Evolutionary conservation across 1,284 basidiomycete genomes (phyloP).

Genomic region (Ustilago crameri): DNA sequence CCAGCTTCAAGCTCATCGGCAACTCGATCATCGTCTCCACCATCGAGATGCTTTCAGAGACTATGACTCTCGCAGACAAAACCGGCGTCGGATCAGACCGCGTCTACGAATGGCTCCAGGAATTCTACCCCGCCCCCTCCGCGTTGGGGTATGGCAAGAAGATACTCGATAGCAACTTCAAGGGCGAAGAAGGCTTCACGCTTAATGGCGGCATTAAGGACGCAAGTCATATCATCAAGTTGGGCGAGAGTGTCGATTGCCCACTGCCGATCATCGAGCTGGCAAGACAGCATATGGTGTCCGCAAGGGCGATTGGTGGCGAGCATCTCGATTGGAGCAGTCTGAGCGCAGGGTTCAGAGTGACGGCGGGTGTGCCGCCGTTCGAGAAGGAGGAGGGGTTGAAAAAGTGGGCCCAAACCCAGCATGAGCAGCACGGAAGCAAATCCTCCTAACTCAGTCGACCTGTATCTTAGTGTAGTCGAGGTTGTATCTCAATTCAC

Average conservation of each 20-base stretch:
- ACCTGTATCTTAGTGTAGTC: not conserved
- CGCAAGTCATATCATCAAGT: constrained; percentile 69
- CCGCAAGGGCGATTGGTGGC: constrained; percentile 74
- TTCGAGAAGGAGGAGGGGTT: constrained; percentile 70
- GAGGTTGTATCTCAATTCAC: too few relatives aligned
- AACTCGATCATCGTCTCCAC: constrained; percentile 61
- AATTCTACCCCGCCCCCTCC: constrained; percentile 58
- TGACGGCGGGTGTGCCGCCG: constrained; percentile 76
- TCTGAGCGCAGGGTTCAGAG: constrained; percentile 76
- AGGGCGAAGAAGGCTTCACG: constrained; percentile 82
- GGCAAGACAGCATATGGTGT: constrained; percentile 48
- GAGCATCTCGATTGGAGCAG: constrained; percentile 78
- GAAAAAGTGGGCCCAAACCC: constrained; percentile 41
- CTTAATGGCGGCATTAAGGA: constrained; percentile 90
- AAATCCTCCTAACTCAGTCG: too few relatives aligned
- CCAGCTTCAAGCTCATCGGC: constrained; percentile 77
- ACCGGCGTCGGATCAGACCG: constrained; percentile 79
- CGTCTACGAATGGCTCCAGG: constrained; percentile 67
- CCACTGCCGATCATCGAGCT: constrained; percentile 76
- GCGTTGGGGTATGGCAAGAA: constrained; percentile 59
- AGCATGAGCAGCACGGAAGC: not conserved
- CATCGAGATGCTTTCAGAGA: constrained; percentile 82
- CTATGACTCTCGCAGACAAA: constrained; percentile 84
- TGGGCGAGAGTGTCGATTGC: constrained; percentile 75
- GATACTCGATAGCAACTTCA: constrained; percentile 79